Conservation (phyloP, 2,329 filamentous ascomycete species). For the Beauveria asiatica region DNA sequence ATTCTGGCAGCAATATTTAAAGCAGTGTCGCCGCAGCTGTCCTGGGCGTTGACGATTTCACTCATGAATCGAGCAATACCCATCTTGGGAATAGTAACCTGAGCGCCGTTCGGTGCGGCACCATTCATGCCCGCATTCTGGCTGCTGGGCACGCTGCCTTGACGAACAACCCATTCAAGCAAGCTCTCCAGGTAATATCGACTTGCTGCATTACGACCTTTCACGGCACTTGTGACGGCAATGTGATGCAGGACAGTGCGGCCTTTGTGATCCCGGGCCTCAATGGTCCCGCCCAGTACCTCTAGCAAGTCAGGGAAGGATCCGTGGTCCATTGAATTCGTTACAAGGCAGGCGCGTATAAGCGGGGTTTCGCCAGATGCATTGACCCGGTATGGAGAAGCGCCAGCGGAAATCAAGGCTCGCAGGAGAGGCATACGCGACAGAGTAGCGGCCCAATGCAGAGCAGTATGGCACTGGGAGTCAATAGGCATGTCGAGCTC, state of each 20-base stretch:
- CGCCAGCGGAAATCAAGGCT: conserved; percentile 73
- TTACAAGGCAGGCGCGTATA: conserved; percentile 86
- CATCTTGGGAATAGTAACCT: conserved; percentile 53
- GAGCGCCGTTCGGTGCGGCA: conserved; percentile 30
- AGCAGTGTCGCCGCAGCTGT: conserved; percentile 90
- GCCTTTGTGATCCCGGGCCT: conserved; percentile 80
- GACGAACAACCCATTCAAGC: conserved; percentile 86
- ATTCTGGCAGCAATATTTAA: conserved; percentile 90
- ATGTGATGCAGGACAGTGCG: conserved; percentile 94
- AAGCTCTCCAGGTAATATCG: conserved; percentile 94
- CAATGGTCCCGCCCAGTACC: conserved; percentile 79
- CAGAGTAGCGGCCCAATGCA: conserved; percentile 94
- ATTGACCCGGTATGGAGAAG: conserved; percentile 82
- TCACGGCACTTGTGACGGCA: conserved; percentile 89
- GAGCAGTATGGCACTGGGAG: conserved; percentile 74
- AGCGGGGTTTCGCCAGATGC: conserved; percentile 83
- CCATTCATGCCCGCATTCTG: conserved; percentile 31
- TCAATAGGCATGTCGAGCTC: conserved; percentile 94
- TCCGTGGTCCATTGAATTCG: conserved; percentile 85
- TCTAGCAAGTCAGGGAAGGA: conserved; percentile 89
- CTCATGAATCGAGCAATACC: conserved; percentile 89
- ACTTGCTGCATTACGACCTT: conserved; percentile 82
- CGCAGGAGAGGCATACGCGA: conserved; percentile 76
- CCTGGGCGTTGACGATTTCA: conserved; percentile 92
- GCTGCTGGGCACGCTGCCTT: conserved; percentile 57